A percentile compares a stretch with the other conserved stretches of the same genome.
Evolutionary conservation across 2,329 filamentous ascomycete species (phyloP).

Genomic region (Penicillium sp.): DNA sequence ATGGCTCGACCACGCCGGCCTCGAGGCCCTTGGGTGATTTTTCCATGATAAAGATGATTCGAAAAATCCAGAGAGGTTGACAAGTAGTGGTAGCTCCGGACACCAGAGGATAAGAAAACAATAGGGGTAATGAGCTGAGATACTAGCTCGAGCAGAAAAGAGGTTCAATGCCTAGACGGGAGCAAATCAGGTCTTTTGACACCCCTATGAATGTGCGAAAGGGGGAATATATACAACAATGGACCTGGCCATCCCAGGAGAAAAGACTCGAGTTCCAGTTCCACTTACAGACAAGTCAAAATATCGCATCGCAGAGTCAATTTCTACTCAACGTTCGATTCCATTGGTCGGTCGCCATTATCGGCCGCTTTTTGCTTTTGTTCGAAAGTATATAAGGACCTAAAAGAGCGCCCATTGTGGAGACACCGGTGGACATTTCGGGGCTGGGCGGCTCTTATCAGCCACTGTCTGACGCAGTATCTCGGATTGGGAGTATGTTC

Average conservation of each 20-base stretch:
- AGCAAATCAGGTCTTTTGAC: neutral
- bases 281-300: neutral
- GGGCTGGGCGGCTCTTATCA: neutral
- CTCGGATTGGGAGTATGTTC: neutral
- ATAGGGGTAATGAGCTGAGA: too few species aligned
- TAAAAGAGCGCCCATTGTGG: neutral
- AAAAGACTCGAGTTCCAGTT: neutral
- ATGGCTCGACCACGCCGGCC: neutral
- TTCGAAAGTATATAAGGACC: neutral
- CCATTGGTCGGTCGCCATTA: neutral
- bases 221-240: neutral
- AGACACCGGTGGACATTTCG: neutral
- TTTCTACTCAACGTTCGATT: neutral
- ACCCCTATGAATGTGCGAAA: neutral
- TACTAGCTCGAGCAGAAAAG: neutral
- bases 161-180: neutral
- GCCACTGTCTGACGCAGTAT: neutral
- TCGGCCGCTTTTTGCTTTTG: neutral
- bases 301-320: neutral
- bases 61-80: too few species aligned
- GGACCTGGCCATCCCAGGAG: neutral
- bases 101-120: too few species aligned
- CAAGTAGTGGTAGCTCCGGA: too few species aligned
- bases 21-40: slow-evolving; percentile 7
- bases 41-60: slow-evolving; percentile 2